Base-by-base conservation (phyloP, 345 rosid species). In the Ceriops decandra region DNA sequence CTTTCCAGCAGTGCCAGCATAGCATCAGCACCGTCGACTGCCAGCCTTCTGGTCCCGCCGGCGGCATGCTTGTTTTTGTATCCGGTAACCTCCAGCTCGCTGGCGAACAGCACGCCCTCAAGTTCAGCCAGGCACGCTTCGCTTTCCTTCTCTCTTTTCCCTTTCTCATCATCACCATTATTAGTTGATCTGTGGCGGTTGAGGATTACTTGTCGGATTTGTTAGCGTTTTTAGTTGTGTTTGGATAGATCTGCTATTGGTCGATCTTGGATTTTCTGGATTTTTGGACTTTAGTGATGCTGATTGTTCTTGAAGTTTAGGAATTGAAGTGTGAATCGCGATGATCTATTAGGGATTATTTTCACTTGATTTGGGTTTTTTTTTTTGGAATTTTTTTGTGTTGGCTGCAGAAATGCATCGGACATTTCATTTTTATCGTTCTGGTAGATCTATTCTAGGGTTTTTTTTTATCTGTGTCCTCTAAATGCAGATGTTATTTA, bases 1-100 rank as follows among this genome's bases (percentile, higher is more conserved):
- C 99, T 13, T 95, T 95, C 79, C 90, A 88, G 78, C 96, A 89
- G 95, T 95, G 98, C 76, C 82, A 91, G 81, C 99, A 95, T 73
- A 68, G 71, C 67, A 88, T 91, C 82, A 68, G 90, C 66, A 90
- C 96, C 65, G 96, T 95, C 35, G 96, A 91, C 76, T 91, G 96
- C 75, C 97, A 95, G 81, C 99, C 97, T 19, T 91, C 99, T 22
- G 95, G 96, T 60, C 93, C 90, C 66, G 85, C 82, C 53, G 90
- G 87, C 21, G 93, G 97, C 64, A 84, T 91, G 92, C 96, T 91
- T 64, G 96, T 95, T 54, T 93, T 93, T 68, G 97, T 93, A 80
- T 81, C 86, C 68, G 97, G 97, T 19, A 91, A 82, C 57, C 95
- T 95, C 66, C 89, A 91, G 82, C 96, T 95, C 73, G 74, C 90